These are phyloP conservation scores for Eimeria acervulina DNA, from an alignment of 169 alveolate species.

Conservation along the genomic window DNA sequence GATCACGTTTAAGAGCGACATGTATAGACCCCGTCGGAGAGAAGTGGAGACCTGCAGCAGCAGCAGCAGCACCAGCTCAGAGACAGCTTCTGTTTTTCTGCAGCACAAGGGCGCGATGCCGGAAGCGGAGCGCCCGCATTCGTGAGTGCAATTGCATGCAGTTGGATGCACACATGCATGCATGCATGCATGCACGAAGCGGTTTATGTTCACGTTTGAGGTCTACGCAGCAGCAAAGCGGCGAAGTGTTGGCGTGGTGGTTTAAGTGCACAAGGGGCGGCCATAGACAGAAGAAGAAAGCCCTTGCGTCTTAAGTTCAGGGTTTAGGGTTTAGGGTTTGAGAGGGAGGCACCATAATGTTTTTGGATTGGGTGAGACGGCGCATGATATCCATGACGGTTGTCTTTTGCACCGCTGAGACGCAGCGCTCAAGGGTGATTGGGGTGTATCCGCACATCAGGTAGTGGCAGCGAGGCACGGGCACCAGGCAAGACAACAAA, in stretches of 20 bases:
- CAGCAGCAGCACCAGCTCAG: neutral
- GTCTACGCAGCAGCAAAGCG: neutral
- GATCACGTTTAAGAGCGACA: constrained; percentile 96
- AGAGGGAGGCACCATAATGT: constrained; percentile 94
- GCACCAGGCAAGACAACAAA: constrained; percentile 98
- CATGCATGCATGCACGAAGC: too few species aligned
- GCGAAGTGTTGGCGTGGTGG: too few species aligned
- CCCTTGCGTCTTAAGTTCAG: neutral
- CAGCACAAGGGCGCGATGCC: neutral
- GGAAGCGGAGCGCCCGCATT: neutral
- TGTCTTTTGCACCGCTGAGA: constrained; percentile 91
- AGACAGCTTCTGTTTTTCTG: neutral
- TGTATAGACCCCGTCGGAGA: constrained; percentile 94
- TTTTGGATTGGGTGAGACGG: constrained; percentile 97
- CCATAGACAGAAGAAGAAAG: neutral
- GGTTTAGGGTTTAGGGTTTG: neutral
- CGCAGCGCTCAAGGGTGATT: constrained; percentile 87
- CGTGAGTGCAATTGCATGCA: constrained; percentile 81
- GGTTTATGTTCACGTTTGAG: too few species aligned
- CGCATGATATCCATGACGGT: constrained; percentile 99
- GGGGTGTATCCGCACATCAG: constrained; percentile 99
- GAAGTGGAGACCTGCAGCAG: constrained; percentile 88
- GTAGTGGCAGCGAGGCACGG: constrained; percentile 99
- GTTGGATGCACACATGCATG: constrained; percentile 85
- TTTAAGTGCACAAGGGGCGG: too few species aligned